A percentile compares a stretch with the other conserved stretches of the same genome.
phyloP scores from a whole-genome alignment of 2,329 filamentous ascomycete genomes.

The Celoporthe dispersa region DNA sequence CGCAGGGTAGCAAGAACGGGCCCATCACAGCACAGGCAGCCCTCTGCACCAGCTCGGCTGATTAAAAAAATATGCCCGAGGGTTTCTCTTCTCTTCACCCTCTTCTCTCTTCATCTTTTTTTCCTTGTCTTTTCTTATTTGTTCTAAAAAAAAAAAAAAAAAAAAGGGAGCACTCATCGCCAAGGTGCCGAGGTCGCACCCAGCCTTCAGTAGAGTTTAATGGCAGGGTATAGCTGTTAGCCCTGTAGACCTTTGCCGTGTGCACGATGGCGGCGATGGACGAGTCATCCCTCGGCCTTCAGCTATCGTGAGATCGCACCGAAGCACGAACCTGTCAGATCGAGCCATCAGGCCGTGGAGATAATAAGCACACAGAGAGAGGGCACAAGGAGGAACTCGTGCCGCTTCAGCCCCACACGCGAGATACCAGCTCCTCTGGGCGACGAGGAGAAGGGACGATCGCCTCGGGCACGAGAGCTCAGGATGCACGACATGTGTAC shows the following conservation, averaged over 20 bases:
- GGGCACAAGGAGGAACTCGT: not conserved
- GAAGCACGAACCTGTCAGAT: not conserved
- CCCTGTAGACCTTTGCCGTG: not conserved
- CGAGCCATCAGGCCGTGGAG: not conserved
- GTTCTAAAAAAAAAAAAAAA: too few relatives aligned
- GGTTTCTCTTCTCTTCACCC: not conserved
- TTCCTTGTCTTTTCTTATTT: too few relatives aligned
- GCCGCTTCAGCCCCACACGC: not conserved
- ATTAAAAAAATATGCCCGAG: not conserved
- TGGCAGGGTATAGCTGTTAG: not conserved
- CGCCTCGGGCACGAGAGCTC: not conserved
- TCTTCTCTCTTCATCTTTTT: not conserved
- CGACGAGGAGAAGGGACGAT: not conserved
- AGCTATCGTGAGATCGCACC: not conserved
- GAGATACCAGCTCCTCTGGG: not conserved
- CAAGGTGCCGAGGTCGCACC: not conserved
- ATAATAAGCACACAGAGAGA: not conserved
- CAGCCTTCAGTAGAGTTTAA: not conserved
- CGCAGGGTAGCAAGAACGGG: not conserved
- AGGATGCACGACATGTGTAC: conserved; percentile 2
- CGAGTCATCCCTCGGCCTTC: not conserved
- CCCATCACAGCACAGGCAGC: not conserved
- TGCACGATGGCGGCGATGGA: not conserved
- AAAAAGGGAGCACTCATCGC: not conserved
- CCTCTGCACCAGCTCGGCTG: not conserved